Base-by-base conservation (phyloP, 169 alveolate species). In the Cyclospora cayetanensis region DNA sequence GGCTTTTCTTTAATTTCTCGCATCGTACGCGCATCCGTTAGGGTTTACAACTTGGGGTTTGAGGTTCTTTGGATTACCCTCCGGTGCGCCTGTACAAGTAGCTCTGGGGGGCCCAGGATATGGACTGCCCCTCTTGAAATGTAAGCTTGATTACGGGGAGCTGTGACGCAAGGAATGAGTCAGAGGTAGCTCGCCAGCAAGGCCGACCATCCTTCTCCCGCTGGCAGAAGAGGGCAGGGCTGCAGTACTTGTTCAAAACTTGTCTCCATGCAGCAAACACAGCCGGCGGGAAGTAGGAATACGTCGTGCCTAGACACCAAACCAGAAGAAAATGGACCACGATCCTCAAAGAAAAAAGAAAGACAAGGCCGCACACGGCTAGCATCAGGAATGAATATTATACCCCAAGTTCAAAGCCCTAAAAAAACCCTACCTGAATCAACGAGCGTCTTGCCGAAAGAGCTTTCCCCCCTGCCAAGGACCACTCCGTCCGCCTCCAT, bases 41-140 rank as follows among this genome's bases (percentile, higher is more conserved):
- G 55, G 55, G 55, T 46, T 46, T 46, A 46, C 22, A 15, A 15
- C 15, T 46, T 46, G 15, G 55, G 55, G 55, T 46, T 46, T 46
- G 15, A 15, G 55, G 55, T 55, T 68, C 31, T 76, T 37, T 4
- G n/a, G 22, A 66, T 42, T 46, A 80, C 91, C 91, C 91, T 50
- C 91, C 91, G 1, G 91, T 85, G 1, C 92, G 53, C 27, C 87
- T 31, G 42, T 87, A 70, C 41, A 87, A 42, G 50, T 93, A 93
- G 25, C 90, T 60, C 35, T 93, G 65, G 0, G 95, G 93, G 74
- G 22, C 3, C 93, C 94, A 93, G 25, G 42, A 9, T 35, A 93
- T 66, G 1, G 18, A 0, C 3, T 25, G 39, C n/a, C 66, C 86
- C 41, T 31, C 83, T 3, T 37, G 35, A 27, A 87, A 87, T 7